A percentile compares a stretch with the other conserved stretches of the same genome.
Evolutionary conservation across 2,329 filamentous ascomycete genomes (phyloP).

Genomic region (Apiospora hydei): DNA sequence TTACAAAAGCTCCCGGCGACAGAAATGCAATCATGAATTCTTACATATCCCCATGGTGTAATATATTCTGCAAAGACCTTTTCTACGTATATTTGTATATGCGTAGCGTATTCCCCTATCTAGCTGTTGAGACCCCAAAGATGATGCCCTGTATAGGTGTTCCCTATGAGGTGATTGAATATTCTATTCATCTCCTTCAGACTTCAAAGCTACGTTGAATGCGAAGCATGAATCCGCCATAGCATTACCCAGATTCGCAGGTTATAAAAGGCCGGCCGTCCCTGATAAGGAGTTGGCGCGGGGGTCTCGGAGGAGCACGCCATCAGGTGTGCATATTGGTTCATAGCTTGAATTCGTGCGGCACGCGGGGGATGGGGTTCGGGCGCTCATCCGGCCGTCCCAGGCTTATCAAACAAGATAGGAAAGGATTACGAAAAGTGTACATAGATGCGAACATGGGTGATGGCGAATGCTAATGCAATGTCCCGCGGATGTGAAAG

Average conservation of each 20-base stretch:
- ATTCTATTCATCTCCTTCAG: no score
- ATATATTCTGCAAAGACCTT: no score
- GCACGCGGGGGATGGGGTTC: background rate
- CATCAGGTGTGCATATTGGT: background rate
- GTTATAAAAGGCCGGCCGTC: background rate
- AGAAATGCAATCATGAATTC: no score
- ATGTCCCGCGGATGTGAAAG: background rate
- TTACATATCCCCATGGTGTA: background rate
- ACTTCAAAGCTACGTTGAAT: background rate
- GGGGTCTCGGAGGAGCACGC: background rate
- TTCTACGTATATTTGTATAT: no score
- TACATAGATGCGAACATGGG: background rate
- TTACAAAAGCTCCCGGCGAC: background rate
- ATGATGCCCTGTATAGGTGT: no score
- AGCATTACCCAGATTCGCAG: background rate
- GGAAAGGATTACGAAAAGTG: no score
- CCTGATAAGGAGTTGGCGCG: background rate
- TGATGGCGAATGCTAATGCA: constrained; percentile 9
- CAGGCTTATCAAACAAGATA: background rate
- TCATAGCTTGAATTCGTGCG: background rate
- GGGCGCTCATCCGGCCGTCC: background rate
- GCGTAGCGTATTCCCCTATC: no score
- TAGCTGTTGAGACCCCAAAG: no score
- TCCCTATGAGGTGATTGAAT: no score
- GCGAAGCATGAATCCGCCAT: no score